These are phyloP conservation scores for Gracilariopsis chorda DNA, from an alignment of 23 red algal genomes.

Conservation along the genomic window DNA sequence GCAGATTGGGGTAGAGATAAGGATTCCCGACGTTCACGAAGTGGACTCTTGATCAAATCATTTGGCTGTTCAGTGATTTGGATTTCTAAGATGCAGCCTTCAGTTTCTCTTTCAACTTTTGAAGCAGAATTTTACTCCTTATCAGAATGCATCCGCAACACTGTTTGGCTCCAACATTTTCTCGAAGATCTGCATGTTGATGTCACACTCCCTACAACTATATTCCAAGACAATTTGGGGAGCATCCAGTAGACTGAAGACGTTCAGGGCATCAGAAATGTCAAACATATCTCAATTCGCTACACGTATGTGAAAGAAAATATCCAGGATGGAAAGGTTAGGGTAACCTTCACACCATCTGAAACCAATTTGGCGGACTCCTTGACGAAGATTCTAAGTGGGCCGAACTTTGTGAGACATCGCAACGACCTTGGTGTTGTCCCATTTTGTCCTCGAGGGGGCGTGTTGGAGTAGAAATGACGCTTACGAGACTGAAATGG, in stretches of 20 bases:
- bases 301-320: not conserved
- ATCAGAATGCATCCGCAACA: not conserved
- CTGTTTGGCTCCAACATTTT: not conserved
- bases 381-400: slow-evolving; percentile 11
- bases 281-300: slow-evolving; percentile 17
- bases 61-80: not conserved
- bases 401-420: not conserved
- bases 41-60: not conserved
- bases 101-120: not conserved
- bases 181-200: not conserved
- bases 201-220: not conserved
- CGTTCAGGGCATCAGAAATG: slow-evolving; percentile 5
- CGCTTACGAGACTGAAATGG: no score
- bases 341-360: slow-evolving; percentile 7
- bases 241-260: not conserved
- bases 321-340: not conserved
- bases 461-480: slow-evolving; percentile 29
- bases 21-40: not conserved
- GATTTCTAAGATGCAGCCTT: not conserved
- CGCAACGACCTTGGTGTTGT: not conserved
- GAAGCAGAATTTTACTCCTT: slow-evolving; percentile 24
- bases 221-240: slow-evolving; percentile 11
- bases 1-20: slow-evolving; percentile 27
- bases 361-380: slow-evolving; percentile 15
- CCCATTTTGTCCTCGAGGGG: slow-evolving; percentile 16